Evolutionary conservation across 2,329 filamentous ascomycete species (phyloP), one percentile per base, ranked within the genome.

Genomic region (Stenocarpella maydis): DNA sequence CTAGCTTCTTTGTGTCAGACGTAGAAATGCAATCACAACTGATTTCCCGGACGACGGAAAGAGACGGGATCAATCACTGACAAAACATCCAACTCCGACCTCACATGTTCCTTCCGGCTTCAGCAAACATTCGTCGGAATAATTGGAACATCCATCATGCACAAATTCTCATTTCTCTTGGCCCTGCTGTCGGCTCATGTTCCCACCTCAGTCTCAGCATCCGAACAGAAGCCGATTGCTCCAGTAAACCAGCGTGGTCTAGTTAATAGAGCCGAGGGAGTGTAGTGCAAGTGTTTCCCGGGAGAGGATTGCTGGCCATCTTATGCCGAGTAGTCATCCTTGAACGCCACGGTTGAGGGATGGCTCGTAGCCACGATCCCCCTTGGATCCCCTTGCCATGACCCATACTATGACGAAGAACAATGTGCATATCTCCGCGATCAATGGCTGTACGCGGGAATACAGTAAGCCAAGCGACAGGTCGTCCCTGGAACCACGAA

Each of bases 241-340:
- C 43, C 37, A 6, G 37, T 31, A 10, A 41, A 63, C 15, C n/a
- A 34, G 12, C 24, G 47, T n/a, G 43, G 21, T 14, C 39, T 17
- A 19, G 24, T 2, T 17, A 19, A 9, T 24, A 39, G 15, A 7
- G 49, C 41, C 17, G 47, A 49, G 47, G 4, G 12, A 49, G 24
- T 4, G 41, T n/a, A n/a, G n/a, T 70, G 69, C 49, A 70, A 52
- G 31, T 70, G 82, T 76, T 82, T 84, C 65, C 85, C 86, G 0
- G 81, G 81, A 12, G 84, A 87, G 61, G 19, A 72, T 3, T 84
- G 83, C 75, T 88, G 86, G 87, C 86, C 86, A 1, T 77, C 78
- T 1, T 21, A 68, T 3, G 41, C 71, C 17, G 74, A 75, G 21
- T 88, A 86, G 86, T 72, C 74, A 10, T 65, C 70, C 3, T 80